Evolutionary conservation across 2,329 filamentous ascomycete species (phyloP).

Genomic region (Pseudogymnoascus sp.): DNA sequence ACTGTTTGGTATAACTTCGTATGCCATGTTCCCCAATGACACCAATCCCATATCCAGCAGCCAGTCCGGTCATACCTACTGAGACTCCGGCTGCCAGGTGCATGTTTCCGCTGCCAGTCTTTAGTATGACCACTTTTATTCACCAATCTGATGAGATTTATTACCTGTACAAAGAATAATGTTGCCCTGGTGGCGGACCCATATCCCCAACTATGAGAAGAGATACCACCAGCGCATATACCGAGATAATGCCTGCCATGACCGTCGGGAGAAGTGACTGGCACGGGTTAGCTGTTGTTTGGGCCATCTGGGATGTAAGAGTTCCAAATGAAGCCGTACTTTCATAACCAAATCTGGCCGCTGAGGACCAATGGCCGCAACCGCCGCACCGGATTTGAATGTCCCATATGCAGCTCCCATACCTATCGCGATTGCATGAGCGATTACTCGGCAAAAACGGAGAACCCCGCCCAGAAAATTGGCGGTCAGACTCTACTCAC

Average conservation of each 20-base stretch:
- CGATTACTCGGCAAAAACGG: not conserved
- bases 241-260: not conserved
- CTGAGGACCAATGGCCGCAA: not conserved
- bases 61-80: not conserved
- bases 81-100: not conserved
- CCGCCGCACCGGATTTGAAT: not conserved
- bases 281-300: not conserved
- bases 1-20: not conserved
- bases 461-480: not conserved
- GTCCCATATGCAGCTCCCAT: conserved; percentile 3
- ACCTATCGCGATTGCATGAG: not conserved
- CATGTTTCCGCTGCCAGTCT: not conserved
- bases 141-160: not conserved
- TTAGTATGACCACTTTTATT: not conserved
- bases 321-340: not conserved
- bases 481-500: not conserved
- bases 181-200: not conserved
- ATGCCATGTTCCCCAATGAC: conserved; percentile 1
- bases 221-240: not conserved
- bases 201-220: not conserved
- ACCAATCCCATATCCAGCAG: not conserved
- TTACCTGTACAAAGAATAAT: not conserved
- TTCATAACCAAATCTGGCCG: not conserved
- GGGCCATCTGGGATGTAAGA: not conserved
- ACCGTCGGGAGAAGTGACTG: conserved; percentile 1